Conservation (phyloP, 495 filamentous ascomycete genomes). For the Neurospora sp. region DNA sequence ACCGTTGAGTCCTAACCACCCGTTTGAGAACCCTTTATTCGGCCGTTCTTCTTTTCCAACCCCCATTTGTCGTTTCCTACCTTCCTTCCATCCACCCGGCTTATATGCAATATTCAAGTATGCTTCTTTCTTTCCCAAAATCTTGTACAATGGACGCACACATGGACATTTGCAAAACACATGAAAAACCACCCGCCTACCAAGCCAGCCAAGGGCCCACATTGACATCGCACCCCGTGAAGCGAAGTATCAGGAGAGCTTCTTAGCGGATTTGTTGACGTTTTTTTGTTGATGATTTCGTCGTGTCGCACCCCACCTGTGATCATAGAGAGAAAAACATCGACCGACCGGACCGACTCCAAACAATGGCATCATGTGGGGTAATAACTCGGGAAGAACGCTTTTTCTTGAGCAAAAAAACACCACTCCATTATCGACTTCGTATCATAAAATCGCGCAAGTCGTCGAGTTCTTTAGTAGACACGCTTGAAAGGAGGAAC, state of each 20-base stretch:
- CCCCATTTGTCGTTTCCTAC: neutral
- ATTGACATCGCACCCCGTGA: neutral
- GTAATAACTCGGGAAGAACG: neutral
- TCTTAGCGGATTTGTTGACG: neutral
- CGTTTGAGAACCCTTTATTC: neutral
- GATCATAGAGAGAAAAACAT: neutral
- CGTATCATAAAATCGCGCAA: neutral
- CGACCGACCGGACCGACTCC: neutral
- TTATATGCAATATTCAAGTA: slow-evolving; percentile 1
- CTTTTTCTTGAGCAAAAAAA: neutral
- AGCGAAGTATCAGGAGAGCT: neutral
- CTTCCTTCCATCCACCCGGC: neutral
- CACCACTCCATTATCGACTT: neutral
- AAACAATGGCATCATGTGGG: neutral
- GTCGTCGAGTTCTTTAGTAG: slow-evolving; percentile 42
- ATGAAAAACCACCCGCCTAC: neutral
- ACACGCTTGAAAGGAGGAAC: slow-evolving; percentile 82
- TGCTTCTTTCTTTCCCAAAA: neutral
- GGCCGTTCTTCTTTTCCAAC: neutral
- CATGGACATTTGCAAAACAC: neutral
- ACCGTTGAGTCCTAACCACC: neutral
- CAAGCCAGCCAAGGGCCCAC: neutral
- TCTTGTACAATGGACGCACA: neutral
- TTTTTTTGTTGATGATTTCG: neutral
- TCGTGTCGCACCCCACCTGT: neutral